Conservation (phyloP, 495 filamentous ascomycete genomes). For the Penicillium canescens region DNA sequence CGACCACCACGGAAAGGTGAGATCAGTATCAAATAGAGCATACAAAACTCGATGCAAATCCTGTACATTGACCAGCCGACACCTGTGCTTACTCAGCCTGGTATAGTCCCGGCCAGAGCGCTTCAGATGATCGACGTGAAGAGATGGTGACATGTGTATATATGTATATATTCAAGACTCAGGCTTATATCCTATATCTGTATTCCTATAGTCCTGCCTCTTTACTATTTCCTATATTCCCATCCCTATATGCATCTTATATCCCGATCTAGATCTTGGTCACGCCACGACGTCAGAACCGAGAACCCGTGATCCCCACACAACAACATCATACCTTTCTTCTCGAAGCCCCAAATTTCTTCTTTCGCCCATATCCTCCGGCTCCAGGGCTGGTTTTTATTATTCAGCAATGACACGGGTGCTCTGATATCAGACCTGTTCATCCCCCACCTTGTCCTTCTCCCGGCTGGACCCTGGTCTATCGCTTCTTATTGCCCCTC, state of each 20-base stretch:
- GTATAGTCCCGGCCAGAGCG: no score
- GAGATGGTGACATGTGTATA: no score
- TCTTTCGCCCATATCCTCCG: background rate
- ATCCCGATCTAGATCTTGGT: background rate
- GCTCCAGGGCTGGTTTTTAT: slow-evolving; percentile 10
- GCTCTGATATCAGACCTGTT: slow-evolving; percentile 32
- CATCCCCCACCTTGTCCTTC: slow-evolving; percentile 7
- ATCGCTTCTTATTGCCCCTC: slow-evolving; percentile 16
- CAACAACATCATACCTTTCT: slow-evolving; percentile 29
- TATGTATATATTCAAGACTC: no score
- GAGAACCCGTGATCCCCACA: slow-evolving; percentile 19
- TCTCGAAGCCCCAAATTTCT: slow-evolving; percentile 17
- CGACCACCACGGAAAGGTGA: background rate
- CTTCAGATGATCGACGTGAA: no score
- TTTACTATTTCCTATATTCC: no score
- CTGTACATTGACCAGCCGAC: no score
- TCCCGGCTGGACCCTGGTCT: slow-evolving; percentile 24
- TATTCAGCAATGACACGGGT: slow-evolving; percentile 34
- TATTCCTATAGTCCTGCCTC: no score
- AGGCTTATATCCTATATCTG: no score
- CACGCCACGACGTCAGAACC: slow-evolving; percentile 4
- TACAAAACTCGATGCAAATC: no score
- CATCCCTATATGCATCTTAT: background rate
- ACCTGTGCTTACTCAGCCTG: no score
- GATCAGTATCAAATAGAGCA: background rate